These are phyloP conservation scores for Radiomyces spectabilis DNA, from an alignment of 192 early-diverging fungal genomes.

Conservation along the genomic window DNA sequence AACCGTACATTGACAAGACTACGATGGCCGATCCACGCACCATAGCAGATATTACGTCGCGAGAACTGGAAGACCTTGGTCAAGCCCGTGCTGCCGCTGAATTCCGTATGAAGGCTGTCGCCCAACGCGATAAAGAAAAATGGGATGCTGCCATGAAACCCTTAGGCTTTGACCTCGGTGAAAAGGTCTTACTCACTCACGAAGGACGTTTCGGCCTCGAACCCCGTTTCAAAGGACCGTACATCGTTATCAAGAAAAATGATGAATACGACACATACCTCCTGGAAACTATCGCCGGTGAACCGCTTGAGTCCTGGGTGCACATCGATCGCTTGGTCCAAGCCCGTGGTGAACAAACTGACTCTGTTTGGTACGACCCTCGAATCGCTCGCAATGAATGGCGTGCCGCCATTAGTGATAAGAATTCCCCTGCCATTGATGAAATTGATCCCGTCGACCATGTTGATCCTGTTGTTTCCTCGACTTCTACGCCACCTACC, in stretches of 20 bases:
- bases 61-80: neutral
- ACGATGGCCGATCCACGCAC: neutral
- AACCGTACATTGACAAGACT: conserved; percentile 9
- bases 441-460: neutral
- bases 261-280: neutral
- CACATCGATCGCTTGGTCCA: neutral
- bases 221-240: neutral
- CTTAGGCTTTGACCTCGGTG: neutral
- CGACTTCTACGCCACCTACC: neutral
- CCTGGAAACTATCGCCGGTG: neutral
- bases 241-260: neutral
- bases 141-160: conserved; percentile 1
- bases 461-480: neutral
- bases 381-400: neutral
- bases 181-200: neutral
- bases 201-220: neutral
- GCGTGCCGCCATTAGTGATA: neutral
- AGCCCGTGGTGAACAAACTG: neutral
- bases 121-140: neutral
- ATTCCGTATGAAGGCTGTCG: neutral
- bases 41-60: neutral
- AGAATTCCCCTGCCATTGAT: neutral
- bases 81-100: conserved; percentile 5
- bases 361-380: neutral
- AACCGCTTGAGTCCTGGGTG: neutral